phyloP scores from a whole-genome alignment of 768 basidiomycete genomes.

The Guyanaporus albipodus region DNA sequence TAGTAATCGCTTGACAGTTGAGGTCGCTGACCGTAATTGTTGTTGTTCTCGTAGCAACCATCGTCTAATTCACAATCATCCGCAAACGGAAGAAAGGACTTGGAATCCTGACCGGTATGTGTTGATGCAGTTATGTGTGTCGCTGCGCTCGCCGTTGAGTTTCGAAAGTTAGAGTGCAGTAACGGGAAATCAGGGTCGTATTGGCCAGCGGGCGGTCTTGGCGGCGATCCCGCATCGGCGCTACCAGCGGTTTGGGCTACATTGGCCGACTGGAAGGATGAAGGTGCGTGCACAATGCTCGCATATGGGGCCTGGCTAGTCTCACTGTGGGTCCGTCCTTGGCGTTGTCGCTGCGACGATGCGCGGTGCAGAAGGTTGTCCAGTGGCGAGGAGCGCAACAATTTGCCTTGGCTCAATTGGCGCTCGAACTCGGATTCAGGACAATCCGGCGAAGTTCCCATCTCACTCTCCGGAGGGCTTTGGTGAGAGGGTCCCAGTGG shows the following conservation, averaged over 20 bases:
- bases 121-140: conserved; percentile 18
- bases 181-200: conserved; percentile 42
- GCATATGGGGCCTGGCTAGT: background rate
- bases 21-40: conserved; percentile 33
- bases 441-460: conserved; percentile 11
- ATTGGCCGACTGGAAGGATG: conserved; percentile 11
- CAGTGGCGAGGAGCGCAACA: conserved; percentile 51
- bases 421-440: conserved; percentile 18
- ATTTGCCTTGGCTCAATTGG: conserved; percentile 22
- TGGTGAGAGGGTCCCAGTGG: background rate
- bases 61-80: conserved; percentile 33
- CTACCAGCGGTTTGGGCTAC: background rate
- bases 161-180: conserved; percentile 46
- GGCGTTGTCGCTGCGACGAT: conserved; percentile 40
- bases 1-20: background rate
- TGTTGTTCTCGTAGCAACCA: conserved; percentile 38
- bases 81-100: conserved; percentile 26
- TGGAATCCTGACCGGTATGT: conserved; percentile 15
- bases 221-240: conserved; percentile 3
- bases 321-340: conserved; percentile 4
- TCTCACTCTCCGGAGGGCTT: conserved; percentile 12
- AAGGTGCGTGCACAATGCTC: background rate
- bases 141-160: conserved; percentile 36
- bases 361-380: conserved; percentile 53
- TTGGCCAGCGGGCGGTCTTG: conserved; percentile 7